Evolutionary conservation across 2,329 filamentous ascomycete species (phyloP).

Genomic region (Clonostachys rosea): DNA sequence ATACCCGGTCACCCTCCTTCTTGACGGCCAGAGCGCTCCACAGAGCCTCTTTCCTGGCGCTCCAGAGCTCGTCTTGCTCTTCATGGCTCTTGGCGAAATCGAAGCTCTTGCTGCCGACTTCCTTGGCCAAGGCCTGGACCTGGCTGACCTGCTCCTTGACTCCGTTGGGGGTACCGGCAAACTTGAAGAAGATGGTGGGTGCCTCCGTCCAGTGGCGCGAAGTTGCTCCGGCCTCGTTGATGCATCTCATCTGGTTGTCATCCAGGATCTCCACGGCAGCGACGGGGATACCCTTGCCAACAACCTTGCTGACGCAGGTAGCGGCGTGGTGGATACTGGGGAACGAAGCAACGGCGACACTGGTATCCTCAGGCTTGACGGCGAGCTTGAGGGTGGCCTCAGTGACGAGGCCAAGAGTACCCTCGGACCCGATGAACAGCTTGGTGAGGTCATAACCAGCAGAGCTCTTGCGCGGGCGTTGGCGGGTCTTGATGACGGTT

Average conservation of each 20-base stretch:
- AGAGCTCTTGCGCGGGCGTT: constrained; percentile 82
- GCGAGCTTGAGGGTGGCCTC: constrained; percentile 87
- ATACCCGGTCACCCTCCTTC: constrained; percentile 65
- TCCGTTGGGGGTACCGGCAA: constrained; percentile 62
- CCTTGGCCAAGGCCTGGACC: constrained; percentile 59
- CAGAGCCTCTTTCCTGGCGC: constrained; percentile 76
- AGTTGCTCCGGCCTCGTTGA: constrained; percentile 63
- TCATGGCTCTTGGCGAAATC: constrained; percentile 68
- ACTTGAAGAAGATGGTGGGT: constrained; percentile 83
- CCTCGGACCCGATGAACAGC: constrained; percentile 87
- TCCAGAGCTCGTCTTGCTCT: constrained; percentile 77
- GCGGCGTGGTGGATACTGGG: constrained; percentile 63
- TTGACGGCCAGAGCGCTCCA: constrained; percentile 73
- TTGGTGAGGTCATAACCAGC: constrained; percentile 90
- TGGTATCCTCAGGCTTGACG: constrained; percentile 72
- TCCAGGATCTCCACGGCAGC: constrained; percentile 92
- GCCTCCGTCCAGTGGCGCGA: constrained; percentile 64
- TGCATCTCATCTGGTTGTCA: constrained; percentile 78
- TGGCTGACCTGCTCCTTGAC: constrained; percentile 76
- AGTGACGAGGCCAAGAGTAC: constrained; percentile 85
- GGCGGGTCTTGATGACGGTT: constrained; percentile 83
- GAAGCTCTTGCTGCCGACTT: constrained; percentile 61
- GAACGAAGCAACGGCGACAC: constrained; percentile 69
- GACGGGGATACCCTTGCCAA: constrained; percentile 75
- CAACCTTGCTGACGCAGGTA: constrained; percentile 74